Evolutionary conservation across 805 yeast species (phyloP).

Genomic region (Candida insectorum): DNA sequence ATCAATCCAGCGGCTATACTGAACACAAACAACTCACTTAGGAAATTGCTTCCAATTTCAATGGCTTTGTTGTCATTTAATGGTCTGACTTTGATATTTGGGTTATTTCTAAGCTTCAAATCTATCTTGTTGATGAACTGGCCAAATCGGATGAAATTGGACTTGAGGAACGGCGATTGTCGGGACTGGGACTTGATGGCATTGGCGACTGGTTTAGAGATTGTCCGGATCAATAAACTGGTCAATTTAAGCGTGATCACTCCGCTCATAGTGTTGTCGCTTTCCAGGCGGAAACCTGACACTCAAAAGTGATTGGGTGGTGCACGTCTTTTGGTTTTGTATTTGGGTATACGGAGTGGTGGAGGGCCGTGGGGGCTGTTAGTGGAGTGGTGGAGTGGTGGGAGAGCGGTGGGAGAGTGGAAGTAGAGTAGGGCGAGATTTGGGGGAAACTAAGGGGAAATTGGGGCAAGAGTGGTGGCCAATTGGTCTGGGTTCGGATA

Average conservation of each 20-base stretch:
- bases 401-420: too few species aligned
- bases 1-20: conserved; percentile 77
- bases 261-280: conserved; percentile 81
- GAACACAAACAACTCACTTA: conserved; percentile 75
- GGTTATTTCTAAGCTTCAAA: conserved; percentile 54
- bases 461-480: too few species aligned
- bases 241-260: conserved; percentile 69
- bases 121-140: conserved; percentile 70
- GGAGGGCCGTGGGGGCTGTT: too few species aligned
- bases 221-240: conserved; percentile 65
- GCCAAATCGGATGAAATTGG: conserved; percentile 64
- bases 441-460: too few species aligned
- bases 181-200: conserved; percentile 71
- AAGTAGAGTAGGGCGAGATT: too few species aligned
- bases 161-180: conserved; percentile 62
- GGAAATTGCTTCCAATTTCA: conserved; percentile 75
- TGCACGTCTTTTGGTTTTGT: too few species aligned
- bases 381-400: too few species aligned
- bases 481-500: too few species aligned
- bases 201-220: conserved; percentile 77
- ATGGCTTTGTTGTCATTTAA: conserved; percentile 79
- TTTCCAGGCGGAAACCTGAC: too few species aligned
- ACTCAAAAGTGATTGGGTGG: too few species aligned
- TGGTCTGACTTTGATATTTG: conserved; percentile 60
- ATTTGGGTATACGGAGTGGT: too few species aligned